These are phyloP conservation scores for Salix purpurea DNA, from an alignment of 345 rosid species.

Conservation along the genomic window DNA sequence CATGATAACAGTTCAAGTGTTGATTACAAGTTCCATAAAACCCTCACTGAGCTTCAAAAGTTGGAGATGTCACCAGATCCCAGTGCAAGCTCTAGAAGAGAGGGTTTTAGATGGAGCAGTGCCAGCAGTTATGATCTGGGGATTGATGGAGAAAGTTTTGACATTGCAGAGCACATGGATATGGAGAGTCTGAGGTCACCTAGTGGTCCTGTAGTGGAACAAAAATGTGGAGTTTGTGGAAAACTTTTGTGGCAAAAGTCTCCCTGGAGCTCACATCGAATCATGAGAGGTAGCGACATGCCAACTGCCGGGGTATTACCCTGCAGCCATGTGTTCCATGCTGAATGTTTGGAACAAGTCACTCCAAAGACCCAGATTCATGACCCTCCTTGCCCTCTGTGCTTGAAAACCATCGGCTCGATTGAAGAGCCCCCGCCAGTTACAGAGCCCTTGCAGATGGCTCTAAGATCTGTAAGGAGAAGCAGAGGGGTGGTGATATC, in stretches of 20 bases:
- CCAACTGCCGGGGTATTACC: conserved; percentile 75
- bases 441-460: conserved; percentile 64
- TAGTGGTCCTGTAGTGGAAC: conserved; percentile 22
- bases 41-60: conserved; percentile 46
- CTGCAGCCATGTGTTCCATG: conserved; percentile 81
- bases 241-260: conserved; percentile 67
- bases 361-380: conserved; percentile 58
- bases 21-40: conserved; percentile 43
- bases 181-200: conserved; percentile 36
- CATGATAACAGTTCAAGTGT: conserved; percentile 34
- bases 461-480: conserved; percentile 56
- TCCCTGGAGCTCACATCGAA: conserved; percentile 77
- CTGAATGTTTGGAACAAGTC: conserved; percentile 83
- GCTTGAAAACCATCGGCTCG: conserved; percentile 46
- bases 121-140: conserved; percentile 64
- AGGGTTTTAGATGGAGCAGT: conserved; percentile 72
- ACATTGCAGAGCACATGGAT: conserved; percentile 38
- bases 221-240: conserved; percentile 72
- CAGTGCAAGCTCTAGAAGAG: conserved; percentile 61
- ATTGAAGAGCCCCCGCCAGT: conserved; percentile 40
- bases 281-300: conserved; percentile 69
- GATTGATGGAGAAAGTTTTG: conserved; percentile 49
- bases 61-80: conserved; percentile 51
- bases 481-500: conserved; percentile 43
- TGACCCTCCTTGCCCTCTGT: conserved; percentile 73